Evolutionary conservation across 306 rosid species (phyloP), one percentile per base, ranked within the genome.

Genomic region (Castanea crenata): DNA sequence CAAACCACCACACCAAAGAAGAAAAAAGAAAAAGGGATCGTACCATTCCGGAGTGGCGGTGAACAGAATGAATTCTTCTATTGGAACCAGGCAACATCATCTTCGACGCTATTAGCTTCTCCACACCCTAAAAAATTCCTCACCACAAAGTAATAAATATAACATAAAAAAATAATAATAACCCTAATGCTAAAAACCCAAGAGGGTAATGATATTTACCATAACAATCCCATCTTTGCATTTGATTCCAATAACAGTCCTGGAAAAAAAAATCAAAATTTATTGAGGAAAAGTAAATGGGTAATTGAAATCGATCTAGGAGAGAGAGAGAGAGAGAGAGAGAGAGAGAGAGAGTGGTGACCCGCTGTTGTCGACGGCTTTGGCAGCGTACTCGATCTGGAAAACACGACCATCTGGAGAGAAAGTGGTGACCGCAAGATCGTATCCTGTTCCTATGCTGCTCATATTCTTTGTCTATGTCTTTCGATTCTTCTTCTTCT

Each of bases 341-440:
- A 68, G 67, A 63, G 68, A 31, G 46, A 70, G 8, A 8, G 25
- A 4, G 58, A 32, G 31, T 32, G 11, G 5, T 55, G 62, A 93
- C 98, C 99, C 99, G 79, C 98, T 93, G 81, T 95, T 95, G 86
- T 95, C 99, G 82, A 95, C 99, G 59, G 99, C 99, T 86, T 95
- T 95, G 51, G 98, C 92, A 5, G 99, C 99, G 25, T 95, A 95
- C 54, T 95, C 99, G 91, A 95, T 92, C 97, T 95, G 99, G 75
- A 95, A 95, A 73, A 95, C 97, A 19, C 99, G 98, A 62, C 99
- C 99, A 46, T 95, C 99, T 0, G 99, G 99, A 6, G 99, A 95
- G 82, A 95, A 95, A 34, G 99, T 95, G 20, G 99, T 95, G 89
- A 95, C 99, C 0, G 99, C 93, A 6, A 95, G 98, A 85, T 95